Conservation (phyloP, 257 asterid genomes). For the Parsonsia alboflavescens region DNA sequence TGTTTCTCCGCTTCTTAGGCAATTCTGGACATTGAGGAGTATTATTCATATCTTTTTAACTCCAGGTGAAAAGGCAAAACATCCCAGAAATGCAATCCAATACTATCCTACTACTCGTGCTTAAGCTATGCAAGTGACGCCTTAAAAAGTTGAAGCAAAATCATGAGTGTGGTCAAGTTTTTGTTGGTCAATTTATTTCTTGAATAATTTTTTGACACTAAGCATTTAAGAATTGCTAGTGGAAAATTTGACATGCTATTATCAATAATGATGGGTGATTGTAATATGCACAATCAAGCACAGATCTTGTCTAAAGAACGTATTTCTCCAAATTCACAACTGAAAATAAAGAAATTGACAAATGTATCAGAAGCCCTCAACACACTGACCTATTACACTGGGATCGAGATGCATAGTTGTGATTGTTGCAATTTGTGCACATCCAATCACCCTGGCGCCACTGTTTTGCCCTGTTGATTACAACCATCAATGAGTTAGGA, state of each 20-base stretch:
- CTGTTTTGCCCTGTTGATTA: constrained; percentile 66
- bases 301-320: neutral
- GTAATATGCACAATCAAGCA: neutral
- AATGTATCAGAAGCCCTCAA: neutral
- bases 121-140: neutral
- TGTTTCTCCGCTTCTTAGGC: neutral
- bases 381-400: constrained; percentile 72
- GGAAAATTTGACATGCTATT: neutral
- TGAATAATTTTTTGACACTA: neutral
- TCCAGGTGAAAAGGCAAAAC: too few relatives aligned
- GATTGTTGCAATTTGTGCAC: constrained; percentile 88
- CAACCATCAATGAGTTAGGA: neutral
- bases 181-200: neutral
- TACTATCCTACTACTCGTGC: neutral
- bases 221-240: neutral
- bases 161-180: neutral
- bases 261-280: neutral
- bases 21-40: too few relatives aligned
- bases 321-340: neutral
- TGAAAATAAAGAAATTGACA: neutral
- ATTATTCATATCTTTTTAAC: neutral
- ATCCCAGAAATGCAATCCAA: neutral
- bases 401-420: constrained; percentile 83
- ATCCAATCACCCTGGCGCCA: constrained; percentile 98
- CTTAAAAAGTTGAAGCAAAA: neutral